These are phyloP conservation scores for Echinochloa phyllopogon DNA, from an alignment of 176 grass and related monocot species.

Conservation along the genomic window DNA sequence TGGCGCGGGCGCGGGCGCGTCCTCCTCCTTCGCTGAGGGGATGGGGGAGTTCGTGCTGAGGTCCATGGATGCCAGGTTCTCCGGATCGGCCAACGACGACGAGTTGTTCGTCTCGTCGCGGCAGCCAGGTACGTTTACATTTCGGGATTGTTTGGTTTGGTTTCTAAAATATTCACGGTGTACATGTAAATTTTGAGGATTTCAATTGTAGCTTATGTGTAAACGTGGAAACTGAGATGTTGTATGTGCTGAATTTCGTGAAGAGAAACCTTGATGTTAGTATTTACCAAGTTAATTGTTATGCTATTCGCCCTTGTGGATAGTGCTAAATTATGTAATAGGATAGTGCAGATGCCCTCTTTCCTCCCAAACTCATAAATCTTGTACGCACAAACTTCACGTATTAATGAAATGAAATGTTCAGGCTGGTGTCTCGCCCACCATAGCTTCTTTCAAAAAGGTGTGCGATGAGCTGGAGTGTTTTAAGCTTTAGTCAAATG, in stretches of 20 bases:
- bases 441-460: too few species aligned
- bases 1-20: neutral
- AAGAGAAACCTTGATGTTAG: neutral
- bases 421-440: too few species aligned
- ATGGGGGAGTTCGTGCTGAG: slow-evolving; percentile 63
- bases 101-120: slow-evolving; percentile 35
- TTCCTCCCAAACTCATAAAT: too few species aligned
- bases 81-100: slow-evolving; percentile 53
- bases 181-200: neutral
- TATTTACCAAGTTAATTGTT: neutral
- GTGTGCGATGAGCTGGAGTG: too few species aligned
- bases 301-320: neutral
- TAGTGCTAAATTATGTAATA: too few species aligned
- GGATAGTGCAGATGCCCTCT: too few species aligned
- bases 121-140: slow-evolving; percentile 42
- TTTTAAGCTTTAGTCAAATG: too few species aligned
- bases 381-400: too few species aligned
- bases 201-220: neutral
- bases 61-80: slow-evolving; percentile 66
- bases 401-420: too few species aligned
- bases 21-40: slow-evolving; percentile 53
- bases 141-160: neutral
- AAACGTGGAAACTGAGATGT: neutral
- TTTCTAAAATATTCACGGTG: neutral
- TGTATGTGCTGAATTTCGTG: neutral